Evolutionary conservation across 1,284 basidiomycete species (phyloP).

Genomic region (Malassezia sp.): DNA sequence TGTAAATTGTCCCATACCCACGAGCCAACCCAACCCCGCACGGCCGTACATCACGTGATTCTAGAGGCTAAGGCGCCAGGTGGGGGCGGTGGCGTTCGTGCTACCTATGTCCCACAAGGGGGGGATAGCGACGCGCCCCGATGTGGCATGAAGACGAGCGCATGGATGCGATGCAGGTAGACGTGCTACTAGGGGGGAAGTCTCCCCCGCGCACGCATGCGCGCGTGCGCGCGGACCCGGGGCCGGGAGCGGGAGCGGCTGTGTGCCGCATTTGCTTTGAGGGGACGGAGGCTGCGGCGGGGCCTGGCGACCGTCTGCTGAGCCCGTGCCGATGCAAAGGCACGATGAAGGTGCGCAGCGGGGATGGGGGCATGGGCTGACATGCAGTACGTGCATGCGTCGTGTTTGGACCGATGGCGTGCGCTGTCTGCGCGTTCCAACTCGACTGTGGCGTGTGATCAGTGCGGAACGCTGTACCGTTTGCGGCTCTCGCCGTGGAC

Average conservation of each 20-base stretch:
- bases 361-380: too few relatives aligned
- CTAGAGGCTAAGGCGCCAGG: too few relatives aligned
- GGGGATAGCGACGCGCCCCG: not conserved
- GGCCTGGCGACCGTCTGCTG: conserved; percentile 14
- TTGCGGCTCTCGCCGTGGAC: conserved; percentile 27
- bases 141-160: not conserved
- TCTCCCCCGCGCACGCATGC: not conserved
- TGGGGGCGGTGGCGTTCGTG: too few relatives aligned
- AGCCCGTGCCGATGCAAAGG: conserved; percentile 36
- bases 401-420: conserved; percentile 37
- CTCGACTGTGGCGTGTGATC: conserved; percentile 31
- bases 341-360: too few relatives aligned
- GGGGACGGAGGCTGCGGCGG: not conserved
- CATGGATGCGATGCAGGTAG: conserved; percentile 9
- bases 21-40: too few relatives aligned
- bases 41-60: too few relatives aligned
- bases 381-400: conserved; percentile 41
- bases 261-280: conserved; percentile 13
- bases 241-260: too few relatives aligned
- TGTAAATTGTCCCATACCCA: too few relatives aligned
- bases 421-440: conserved; percentile 19
- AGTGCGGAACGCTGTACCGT: conserved; percentile 34
- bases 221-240: not conserved
- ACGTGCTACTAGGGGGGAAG: conserved; percentile 1
- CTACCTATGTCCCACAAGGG: too few relatives aligned